A percentile compares a stretch with the other conserved stretches of the same genome.
These are phyloP conservation scores for Codiaeum variegatum DNA, from an alignment of 441 rosid genomes.

Conservation along the genomic window DNA sequence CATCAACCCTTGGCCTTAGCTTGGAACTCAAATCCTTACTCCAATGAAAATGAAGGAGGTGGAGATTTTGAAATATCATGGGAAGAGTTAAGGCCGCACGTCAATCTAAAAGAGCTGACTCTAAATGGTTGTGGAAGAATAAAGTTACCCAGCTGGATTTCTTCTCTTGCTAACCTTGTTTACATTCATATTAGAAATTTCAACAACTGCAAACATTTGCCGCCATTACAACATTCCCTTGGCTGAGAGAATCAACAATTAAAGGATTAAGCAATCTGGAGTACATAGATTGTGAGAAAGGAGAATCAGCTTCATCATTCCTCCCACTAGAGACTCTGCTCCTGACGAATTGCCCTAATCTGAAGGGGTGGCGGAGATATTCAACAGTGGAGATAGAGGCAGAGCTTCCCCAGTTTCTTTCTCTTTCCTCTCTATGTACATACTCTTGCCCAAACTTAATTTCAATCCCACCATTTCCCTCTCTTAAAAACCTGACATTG, in stretches of 20 bases:
- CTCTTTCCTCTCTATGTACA: conserved; percentile 13
- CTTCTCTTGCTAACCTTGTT: conserved; percentile 11
- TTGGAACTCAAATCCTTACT: neutral
- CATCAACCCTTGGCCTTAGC: neutral
- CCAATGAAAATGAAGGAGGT: neutral
- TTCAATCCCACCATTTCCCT: no score
- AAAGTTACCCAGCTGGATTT: conserved; percentile 23
- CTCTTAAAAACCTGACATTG: no score
- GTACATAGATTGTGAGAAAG: neutral
- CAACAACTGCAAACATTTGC: neutral
- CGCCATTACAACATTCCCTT: conserved; percentile 13
- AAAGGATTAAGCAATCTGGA: neutral
- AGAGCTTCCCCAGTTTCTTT: conserved; percentile 11
- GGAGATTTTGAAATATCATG: neutral
- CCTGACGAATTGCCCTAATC: neutral
- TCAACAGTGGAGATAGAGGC: neutral
- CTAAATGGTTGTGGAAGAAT: conserved; percentile 3
- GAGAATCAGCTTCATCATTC: neutral
- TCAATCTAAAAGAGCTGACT: conserved; percentile 6
- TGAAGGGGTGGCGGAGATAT: conserved; percentile 24
- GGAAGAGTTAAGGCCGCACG: conserved; percentile 15
- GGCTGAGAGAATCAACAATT: neutral
- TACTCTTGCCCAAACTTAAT: neutral
- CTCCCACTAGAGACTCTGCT: neutral
- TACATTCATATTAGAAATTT: neutral